Conservation (phyloP, 306 rosid species). For the Ormosia emarginata region DNA sequence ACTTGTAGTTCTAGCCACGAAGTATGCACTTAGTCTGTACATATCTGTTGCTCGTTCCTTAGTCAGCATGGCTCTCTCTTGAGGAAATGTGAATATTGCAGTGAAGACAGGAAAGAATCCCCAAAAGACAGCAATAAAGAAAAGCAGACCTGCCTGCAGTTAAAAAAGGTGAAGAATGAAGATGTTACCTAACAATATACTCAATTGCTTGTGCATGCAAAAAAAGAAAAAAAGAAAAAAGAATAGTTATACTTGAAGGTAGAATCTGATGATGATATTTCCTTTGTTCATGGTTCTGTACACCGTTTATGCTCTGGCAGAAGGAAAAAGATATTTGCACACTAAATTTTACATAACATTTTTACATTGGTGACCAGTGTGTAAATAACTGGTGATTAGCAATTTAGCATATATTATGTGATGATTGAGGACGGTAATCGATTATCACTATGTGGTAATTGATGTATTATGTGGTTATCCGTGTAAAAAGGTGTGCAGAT, state of each 20-base stretch:
- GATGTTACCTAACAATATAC: background rate
- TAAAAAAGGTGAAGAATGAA: background rate
- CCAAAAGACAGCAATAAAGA: slow-evolving; percentile 98
- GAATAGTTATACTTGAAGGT: background rate
- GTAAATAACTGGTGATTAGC: too few species aligned
- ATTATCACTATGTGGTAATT: too few species aligned
- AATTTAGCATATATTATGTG: too few species aligned
- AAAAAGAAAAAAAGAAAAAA: background rate
- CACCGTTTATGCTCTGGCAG: background rate
- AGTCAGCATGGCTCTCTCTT: slow-evolving; percentile 89
- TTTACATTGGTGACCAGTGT: too few species aligned
- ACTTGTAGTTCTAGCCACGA: slow-evolving; percentile 91
- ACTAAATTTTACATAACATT: too few species aligned
- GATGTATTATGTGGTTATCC: too few species aligned
- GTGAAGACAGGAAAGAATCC: slow-evolving; percentile 97
- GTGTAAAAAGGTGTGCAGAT: too few species aligned
- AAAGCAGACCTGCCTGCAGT: slow-evolving; percentile 83
- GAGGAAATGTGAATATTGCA: slow-evolving; percentile 93
- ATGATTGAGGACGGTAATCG: too few species aligned
- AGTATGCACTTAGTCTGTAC: slow-evolving; percentile 95
- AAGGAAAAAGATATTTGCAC: background rate
- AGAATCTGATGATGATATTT: background rate
- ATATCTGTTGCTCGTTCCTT: slow-evolving; percentile 93
- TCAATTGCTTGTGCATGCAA: background rate
- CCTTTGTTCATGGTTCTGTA: background rate